Conservation (phyloP, 768 basidiomycete genomes). For the Kwoniella pini region DNA sequence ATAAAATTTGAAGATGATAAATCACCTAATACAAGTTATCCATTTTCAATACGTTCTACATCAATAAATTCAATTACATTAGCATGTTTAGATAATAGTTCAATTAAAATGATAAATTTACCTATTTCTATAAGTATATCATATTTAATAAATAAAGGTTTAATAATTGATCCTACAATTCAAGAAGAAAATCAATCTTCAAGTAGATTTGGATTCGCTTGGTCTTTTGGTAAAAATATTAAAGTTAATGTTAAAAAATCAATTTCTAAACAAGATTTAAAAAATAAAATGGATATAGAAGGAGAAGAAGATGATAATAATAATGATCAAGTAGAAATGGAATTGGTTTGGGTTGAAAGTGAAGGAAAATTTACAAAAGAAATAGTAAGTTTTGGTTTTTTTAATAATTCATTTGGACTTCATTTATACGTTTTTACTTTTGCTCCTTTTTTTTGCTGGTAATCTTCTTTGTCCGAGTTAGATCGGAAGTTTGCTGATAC, state of each 20-base stretch:
- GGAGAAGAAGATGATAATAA: conserved; percentile 1
- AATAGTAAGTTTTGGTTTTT: conserved; percentile 23
- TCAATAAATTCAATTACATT: conserved; percentile 54
- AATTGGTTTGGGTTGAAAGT: conserved; percentile 46
- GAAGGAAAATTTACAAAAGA: conserved; percentile 42
- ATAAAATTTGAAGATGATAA: too few species aligned
- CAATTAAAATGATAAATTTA: conserved; percentile 46
- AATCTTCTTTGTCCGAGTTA: too few species aligned
- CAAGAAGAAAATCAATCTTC: conserved; percentile 48
- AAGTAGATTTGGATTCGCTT: conserved; percentile 41
- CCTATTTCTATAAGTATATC: conserved; percentile 46
- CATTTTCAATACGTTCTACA: conserved; percentile 44
- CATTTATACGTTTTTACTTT: too few species aligned
- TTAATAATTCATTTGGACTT: too few species aligned
- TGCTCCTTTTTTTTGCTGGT: too few species aligned
- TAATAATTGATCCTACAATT: conserved; percentile 52
- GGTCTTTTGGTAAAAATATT: conserved; percentile 48
- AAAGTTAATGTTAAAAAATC: conserved; percentile 2
- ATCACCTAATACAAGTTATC: conserved; percentile 13
- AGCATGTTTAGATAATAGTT: conserved; percentile 51
- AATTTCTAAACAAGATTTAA: conserved; percentile 1
- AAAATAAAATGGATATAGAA: conserved; percentile 25
- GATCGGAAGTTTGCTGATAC: background rate
- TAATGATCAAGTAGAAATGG: conserved; percentile 16
- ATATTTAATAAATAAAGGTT: conserved; percentile 7